These are phyloP conservation scores for Capronia epimyces DNA, from an alignment of 2,329 filamentous ascomycete species.

Conservation along the genomic window DNA sequence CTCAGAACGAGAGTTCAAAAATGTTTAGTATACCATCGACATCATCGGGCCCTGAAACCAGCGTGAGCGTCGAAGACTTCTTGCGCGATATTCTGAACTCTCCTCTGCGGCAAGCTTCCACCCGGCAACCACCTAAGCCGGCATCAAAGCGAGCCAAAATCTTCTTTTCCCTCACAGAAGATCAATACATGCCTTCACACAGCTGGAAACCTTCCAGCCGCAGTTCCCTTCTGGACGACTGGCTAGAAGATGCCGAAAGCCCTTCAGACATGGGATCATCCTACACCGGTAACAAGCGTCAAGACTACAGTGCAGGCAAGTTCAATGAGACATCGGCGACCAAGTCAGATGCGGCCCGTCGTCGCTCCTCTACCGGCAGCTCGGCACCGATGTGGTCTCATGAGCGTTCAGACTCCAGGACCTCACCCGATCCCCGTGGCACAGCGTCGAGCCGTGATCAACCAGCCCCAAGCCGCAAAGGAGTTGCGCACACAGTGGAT, in stretches of 20 bases:
- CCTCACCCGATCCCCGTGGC: too few species aligned
- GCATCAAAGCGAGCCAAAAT: neutral
- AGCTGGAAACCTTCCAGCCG: neutral
- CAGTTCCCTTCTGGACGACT: neutral
- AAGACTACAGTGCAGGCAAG: neutral
- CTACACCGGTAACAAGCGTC: neutral
- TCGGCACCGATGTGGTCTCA: too few species aligned
- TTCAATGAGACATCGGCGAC: neutral
- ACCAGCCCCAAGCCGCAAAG: too few species aligned
- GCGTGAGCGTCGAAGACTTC: conserved; percentile 16
- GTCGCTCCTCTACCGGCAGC: too few species aligned
- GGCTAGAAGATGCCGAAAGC: neutral
- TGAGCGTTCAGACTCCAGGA: too few species aligned
- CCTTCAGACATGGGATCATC: neutral
- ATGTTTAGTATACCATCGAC: neutral
- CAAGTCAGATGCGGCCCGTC: too few species aligned
- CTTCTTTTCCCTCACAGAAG: neutral
- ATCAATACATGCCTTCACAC: neutral
- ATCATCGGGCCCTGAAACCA: neutral
- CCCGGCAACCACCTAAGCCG: neutral
- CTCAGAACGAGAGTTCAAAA: neutral
- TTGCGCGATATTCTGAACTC: conserved; percentile 17
- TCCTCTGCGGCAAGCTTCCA: neutral
- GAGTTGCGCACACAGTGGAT: too few species aligned
- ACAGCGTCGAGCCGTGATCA: too few species aligned